A percentile compares a stretch with the other conserved stretches of the same genome.
Evolutionary conservation across 345 rosid species (phyloP).

Genomic region (Cochlearia excelsa): DNA sequence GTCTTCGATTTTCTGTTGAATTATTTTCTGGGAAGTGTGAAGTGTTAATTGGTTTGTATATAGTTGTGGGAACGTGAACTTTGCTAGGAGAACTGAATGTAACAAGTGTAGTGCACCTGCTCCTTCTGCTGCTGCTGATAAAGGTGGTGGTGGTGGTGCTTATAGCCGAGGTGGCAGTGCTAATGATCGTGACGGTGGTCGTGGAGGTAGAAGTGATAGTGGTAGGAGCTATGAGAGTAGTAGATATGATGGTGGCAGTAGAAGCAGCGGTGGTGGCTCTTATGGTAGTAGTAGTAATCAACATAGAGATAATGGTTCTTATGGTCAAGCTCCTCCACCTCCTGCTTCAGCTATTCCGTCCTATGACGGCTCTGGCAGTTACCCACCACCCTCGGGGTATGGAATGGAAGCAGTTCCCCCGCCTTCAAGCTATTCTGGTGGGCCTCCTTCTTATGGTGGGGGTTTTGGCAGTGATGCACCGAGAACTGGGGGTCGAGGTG

Average conservation of each 20-base stretch:
- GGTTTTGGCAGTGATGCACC: constrained; percentile 59
- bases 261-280: constrained; percentile 49
- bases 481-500: constrained; percentile 46
- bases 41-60: constrained; percentile 33
- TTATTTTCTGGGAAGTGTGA: neutral
- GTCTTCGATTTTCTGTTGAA: neutral
- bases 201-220: constrained; percentile 35
- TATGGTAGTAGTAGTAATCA: too few relatives aligned
- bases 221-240: constrained; percentile 55
- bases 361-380: constrained; percentile 57
- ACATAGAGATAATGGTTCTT: constrained; percentile 49
- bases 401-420: constrained; percentile 84
- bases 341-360: constrained; percentile 47
- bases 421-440: constrained; percentile 82
- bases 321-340: constrained; percentile 65
- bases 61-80: constrained; percentile 97
- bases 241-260: constrained; percentile 50
- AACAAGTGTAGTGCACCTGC: constrained; percentile 89
- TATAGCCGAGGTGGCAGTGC: constrained; percentile 52
- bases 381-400: constrained; percentile 66
- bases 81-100: constrained; percentile 91
- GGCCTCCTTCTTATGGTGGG: constrained; percentile 86
- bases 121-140: constrained; percentile 56
- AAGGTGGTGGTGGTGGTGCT: constrained; percentile 46
- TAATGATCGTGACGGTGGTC: constrained; percentile 56